Evolutionary conservation across 1,284 basidiomycete genomes (phyloP).

Genomic region (Boletus austroedulis): DNA sequence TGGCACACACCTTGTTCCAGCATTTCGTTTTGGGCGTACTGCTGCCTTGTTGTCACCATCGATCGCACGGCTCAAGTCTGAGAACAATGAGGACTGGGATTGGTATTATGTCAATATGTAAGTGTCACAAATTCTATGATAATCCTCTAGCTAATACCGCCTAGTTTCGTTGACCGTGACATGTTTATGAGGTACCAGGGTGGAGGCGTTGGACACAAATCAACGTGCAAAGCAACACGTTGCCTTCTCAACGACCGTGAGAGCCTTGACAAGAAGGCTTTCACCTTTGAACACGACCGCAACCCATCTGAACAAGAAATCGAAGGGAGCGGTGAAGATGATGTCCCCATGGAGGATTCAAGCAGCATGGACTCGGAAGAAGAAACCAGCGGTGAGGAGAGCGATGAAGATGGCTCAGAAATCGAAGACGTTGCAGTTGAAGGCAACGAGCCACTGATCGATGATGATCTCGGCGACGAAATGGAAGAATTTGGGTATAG

Average conservation of each 20-base stretch:
- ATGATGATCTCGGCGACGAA: constrained; percentile 1
- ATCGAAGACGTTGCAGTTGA: background rate
- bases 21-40: too few species aligned
- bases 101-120: constrained; percentile 22
- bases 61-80: too few species aligned
- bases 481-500: constrained; percentile 7
- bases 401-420: background rate
- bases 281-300: background rate
- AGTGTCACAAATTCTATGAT: background rate
- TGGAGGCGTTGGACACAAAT: constrained; percentile 7
- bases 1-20: too few species aligned
- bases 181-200: constrained; percentile 13
- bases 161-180: constrained; percentile 15
- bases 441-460: background rate
- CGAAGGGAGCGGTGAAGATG: background rate
- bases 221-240: background rate
- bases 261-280: background rate
- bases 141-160: too few species aligned
- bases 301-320: background rate
- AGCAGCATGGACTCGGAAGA: background rate
- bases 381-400: background rate
- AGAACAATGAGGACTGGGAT: too few species aligned
- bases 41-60: too few species aligned
- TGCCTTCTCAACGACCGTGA: background rate
- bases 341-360: background rate